These are phyloP conservation scores for Chrysochromulina tobinii DNA, from an alignment of 78 protist species.

Conservation along the genomic window DNA sequence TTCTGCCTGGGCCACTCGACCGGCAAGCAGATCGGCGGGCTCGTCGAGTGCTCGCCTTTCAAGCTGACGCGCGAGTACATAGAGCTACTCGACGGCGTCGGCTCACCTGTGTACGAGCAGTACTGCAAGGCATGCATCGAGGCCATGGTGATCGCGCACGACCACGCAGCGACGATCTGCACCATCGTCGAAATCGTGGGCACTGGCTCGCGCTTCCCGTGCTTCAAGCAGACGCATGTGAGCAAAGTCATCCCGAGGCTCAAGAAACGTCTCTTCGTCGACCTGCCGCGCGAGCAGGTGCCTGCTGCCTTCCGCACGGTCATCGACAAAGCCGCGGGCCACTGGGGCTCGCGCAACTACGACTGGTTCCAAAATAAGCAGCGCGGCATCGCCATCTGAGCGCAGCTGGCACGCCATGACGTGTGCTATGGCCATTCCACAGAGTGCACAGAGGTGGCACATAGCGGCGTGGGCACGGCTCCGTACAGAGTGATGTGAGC, in stretches of 20 bases:
- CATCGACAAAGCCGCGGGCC: background rate
- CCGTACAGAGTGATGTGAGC: too few species aligned
- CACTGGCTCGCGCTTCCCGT: background rate
- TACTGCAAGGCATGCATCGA: background rate
- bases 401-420: too few species aligned
- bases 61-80: constrained; percentile 1
- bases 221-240: background rate
- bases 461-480: too few species aligned
- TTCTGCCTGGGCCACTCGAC: background rate
- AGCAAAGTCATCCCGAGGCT: background rate
- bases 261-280: background rate
- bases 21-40: constrained; percentile 12
- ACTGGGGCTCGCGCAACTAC: background rate
- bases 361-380: background rate
- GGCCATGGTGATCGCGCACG: background rate
- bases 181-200: constrained; percentile 10
- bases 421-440: too few species aligned
- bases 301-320: background rate
- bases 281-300: too few species aligned
- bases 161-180: background rate
- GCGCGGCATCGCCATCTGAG: background rate
- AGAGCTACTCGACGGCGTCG: constrained; percentile 8
- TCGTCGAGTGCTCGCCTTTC: background rate
- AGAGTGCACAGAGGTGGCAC: too few species aligned
- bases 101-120: background rate